Base-by-base conservation (phyloP, 2,329 filamentous ascomycete genomes). In the Diaporthe helianthi region DNA sequence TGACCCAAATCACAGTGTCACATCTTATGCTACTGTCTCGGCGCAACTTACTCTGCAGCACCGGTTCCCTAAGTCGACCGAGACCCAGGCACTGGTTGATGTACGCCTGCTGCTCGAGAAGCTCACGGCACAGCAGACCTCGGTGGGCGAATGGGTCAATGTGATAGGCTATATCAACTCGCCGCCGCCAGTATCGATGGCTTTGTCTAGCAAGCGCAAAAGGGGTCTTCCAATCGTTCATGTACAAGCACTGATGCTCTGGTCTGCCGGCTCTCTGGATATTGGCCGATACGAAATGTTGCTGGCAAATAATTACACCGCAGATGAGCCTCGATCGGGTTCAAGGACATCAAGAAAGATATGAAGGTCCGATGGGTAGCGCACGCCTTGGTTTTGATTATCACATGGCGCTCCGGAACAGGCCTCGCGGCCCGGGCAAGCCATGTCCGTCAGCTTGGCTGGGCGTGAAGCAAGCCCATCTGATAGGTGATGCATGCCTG, bases 71-170 rank as follows among this genome's bases (percentile, higher is more conserved):
- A 79, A 75, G 22, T 76, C 76, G 54, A 78, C 77, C 67, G 78
- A 80, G 53, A 80, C 85, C 49, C 80, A 79, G 60, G 90, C 88
- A 1, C 77, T 83, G 46, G 92, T 97, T 44, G 88, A 96, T 75
- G 85, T 97, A 70, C 85, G 87, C 65, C 87, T 94, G 72, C 79
- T 97, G 3, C 84, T 97, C 6, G 86, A 90, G 74, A 85, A 82
- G 12, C 80, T 96, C 69, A 87, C 86, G 24, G 80, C 85, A 26
- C 85, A 90, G 68, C 84, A 92, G 63, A 85, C 92, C 65, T 85
- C 89, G 63, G 81, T 92, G 31, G 95, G 95, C n/a, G 86, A 91
- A 70, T 98, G 94, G 94, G 80, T 98, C 61, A 97, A 98, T 77
- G 85, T 98, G 4, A 87, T 98, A 73, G 95, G 94, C 7, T 97